phyloP scores from a whole-genome alignment of 2,329 filamentous ascomycete species.

The Mycosphaerella arachidis region DNA sequence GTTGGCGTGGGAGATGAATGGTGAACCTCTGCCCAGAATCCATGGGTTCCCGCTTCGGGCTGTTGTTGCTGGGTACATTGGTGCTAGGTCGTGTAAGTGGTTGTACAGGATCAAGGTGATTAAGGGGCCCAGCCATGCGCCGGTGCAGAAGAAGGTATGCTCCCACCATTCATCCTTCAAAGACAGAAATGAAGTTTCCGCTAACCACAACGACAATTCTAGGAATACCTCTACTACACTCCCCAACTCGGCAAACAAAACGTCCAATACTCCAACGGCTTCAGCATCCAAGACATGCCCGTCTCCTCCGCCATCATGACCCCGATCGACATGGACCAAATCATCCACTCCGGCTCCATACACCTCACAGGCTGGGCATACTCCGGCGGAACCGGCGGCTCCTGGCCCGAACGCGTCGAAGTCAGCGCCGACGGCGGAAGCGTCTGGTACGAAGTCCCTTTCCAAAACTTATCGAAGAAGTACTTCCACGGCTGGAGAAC shows the following conservation, averaged over 20 bases:
- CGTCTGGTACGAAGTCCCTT: slow-evolving; percentile 60
- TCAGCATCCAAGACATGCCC: slow-evolving; percentile 69
- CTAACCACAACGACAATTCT: background rate
- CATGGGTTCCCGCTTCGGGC: slow-evolving; percentile 56
- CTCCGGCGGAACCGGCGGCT: slow-evolving; percentile 36
- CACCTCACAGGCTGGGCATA: slow-evolving; percentile 47
- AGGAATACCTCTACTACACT: slow-evolving; percentile 64
- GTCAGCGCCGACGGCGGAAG: slow-evolving; percentile 60
- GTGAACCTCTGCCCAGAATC: slow-evolving; percentile 56
- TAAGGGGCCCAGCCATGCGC: slow-evolving; percentile 50
- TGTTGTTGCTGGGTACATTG: slow-evolving; percentile 56
- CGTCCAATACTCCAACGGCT: slow-evolving; percentile 49
- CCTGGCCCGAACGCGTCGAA: slow-evolving; percentile 57
- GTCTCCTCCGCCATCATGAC: slow-evolving; percentile 64
- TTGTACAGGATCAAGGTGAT: slow-evolving; percentile 61
- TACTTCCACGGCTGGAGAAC: slow-evolving; percentile 60
- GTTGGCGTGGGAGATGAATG: slow-evolving; percentile 58
- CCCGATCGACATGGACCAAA: slow-evolving; percentile 56
- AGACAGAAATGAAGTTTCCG: background rate
- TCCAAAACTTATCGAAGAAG: slow-evolving; percentile 58
- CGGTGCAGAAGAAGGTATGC: slow-evolving; percentile 52
- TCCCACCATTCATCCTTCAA: background rate
- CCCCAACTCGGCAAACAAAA: slow-evolving; percentile 66
- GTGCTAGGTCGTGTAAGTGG: slow-evolving; percentile 67
- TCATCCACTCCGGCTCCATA: slow-evolving; percentile 58